Evolutionary conservation across 176 grass and related monocot species (phyloP).

Genomic region (Rhynchospora breviuscula): DNA sequence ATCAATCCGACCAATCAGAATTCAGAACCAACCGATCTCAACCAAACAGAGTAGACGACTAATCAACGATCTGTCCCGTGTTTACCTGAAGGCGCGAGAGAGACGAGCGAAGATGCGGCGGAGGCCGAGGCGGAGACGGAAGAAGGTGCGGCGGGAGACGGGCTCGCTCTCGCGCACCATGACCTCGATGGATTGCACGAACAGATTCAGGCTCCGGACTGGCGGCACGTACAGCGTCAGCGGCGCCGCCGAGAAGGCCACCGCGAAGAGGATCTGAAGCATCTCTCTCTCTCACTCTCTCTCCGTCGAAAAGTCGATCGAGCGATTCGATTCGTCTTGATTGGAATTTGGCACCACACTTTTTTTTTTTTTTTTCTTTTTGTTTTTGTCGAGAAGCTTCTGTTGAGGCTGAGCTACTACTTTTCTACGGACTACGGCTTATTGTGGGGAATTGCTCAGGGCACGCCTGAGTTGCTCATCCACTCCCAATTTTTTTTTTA

Average conservation of each 20-base stretch:
- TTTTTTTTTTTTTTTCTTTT: background rate
- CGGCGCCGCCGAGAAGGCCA: conserved; percentile 86
- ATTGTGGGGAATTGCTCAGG: too few species aligned
- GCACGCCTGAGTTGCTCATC: too few species aligned
- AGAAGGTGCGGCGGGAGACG: conserved; percentile 47
- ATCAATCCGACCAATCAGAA: background rate
- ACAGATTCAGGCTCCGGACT: conserved; percentile 73
- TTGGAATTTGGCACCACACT: background rate
- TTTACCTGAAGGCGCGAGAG: conserved; percentile 45
- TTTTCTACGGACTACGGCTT: background rate
- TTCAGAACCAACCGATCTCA: background rate
- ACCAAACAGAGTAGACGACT: background rate
- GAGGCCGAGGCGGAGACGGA: conserved; percentile 48
- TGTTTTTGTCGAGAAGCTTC: background rate
- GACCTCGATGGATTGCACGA: conserved; percentile 66
- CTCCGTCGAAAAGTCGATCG: background rate
- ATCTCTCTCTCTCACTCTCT: conserved; percentile 19
- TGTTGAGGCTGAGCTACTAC: background rate
- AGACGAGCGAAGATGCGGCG: conserved; percentile 45
- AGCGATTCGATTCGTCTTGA: background rate
- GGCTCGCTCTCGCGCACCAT: conserved; percentile 50
- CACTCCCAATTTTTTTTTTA: too few species aligned
- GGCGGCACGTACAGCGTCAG: conserved; percentile 88
- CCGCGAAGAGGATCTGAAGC: conserved; percentile 74
- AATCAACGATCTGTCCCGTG: background rate